Evolutionary conservation across 2,329 filamentous ascomycete genomes (phyloP), one percentile per base, ranked within the genome.

Genomic region (Talaromyces sp.): DNA sequence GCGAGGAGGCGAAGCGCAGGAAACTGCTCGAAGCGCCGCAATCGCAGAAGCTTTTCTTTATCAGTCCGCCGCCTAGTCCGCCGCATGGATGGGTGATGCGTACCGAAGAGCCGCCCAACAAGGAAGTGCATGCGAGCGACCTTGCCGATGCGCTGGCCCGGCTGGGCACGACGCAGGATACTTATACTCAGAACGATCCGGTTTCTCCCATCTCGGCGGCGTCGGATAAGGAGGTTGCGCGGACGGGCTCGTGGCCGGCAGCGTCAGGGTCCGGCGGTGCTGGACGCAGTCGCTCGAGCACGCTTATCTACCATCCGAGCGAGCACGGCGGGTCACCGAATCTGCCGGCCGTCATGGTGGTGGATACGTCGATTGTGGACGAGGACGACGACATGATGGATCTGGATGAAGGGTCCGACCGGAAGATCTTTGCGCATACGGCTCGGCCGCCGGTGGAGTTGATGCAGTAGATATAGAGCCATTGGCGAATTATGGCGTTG

Each of bases 41-140:
- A 59, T 75, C 79, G 56, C 80, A 84, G 61, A 86, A 86, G 68
- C 75, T 87, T 51, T 87, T 88, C 79, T 88, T 88, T 73, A 88
- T 88, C 72, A 82, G 78, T 51, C 85, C 85, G 56, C 85, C 85
- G 12, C 85, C 85, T 0, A 81, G 78, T 61, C 85, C 85, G 52
- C 85, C 85, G 2, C 82, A 85, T 70, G 85, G 85, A 54, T 88
- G 85, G 85, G 82, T 85, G 70, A 79, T 85, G 75, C 79, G 80
- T 62, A 79, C 82, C 60, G 85, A 88, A 68, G 85, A 84, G 27
- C 82, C 85, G 11, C 85, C 85, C 6, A 88, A 88, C 72, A 87
- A 84, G 72, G 81, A 86, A 60, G 85, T 86, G 9, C 84, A 87
- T 66, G 84, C 85, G 0, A 80, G 82, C 58, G 85, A 88, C 68